Percentiles rank a stretch among this genome's conserved stretches.
These are phyloP conservation scores for Paecilomyces sp. DNA, from an alignment of 2,329 filamentous ascomycete species.

Conservation along the genomic window DNA sequence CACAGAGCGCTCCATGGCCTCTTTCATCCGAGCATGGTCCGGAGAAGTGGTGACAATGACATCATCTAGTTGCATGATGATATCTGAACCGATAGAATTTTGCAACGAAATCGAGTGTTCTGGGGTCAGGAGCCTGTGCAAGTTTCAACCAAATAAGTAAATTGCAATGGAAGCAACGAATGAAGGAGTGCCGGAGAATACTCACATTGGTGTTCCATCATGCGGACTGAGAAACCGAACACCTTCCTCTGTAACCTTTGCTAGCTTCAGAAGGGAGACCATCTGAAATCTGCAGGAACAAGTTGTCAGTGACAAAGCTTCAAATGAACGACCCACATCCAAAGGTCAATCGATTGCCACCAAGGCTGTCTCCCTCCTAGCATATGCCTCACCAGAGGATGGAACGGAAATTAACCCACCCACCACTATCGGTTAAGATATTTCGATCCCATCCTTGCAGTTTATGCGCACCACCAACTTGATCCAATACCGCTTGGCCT, in stretches of 20 bases:
- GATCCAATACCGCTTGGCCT: constrained; percentile 79
- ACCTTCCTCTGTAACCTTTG: constrained; percentile 89
- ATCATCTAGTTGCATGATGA: constrained; percentile 99
- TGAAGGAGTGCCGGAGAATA: not conserved
- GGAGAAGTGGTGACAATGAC: constrained; percentile 95
- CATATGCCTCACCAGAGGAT: not conserved
- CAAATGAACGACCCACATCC: not conserved
- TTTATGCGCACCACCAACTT: constrained; percentile 86
- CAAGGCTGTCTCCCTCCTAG: not conserved
- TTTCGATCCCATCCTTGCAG: constrained; percentile 94
- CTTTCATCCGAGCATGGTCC: constrained; percentile 76
- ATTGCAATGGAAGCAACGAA: not conserved
- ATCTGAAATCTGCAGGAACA: constrained; percentile 73
- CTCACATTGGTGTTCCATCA: constrained; percentile 81
- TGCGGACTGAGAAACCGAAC: constrained; percentile 95
- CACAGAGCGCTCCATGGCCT: constrained; percentile 90
- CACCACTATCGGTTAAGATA: constrained; percentile 67
- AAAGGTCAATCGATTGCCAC: not conserved
- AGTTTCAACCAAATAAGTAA: not conserved
- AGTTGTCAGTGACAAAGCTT: constrained; percentile 16
- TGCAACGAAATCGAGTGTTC: constrained; percentile 95
- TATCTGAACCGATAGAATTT: constrained; percentile 95
- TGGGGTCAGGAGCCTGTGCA: constrained; percentile 69
- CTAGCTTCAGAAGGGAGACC: constrained; percentile 91
- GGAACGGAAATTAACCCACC: constrained; percentile 25